These are phyloP conservation scores for Fusarium coicis DNA, from an alignment of 2,329 filamentous ascomycete genomes.

Conservation along the genomic window DNA sequence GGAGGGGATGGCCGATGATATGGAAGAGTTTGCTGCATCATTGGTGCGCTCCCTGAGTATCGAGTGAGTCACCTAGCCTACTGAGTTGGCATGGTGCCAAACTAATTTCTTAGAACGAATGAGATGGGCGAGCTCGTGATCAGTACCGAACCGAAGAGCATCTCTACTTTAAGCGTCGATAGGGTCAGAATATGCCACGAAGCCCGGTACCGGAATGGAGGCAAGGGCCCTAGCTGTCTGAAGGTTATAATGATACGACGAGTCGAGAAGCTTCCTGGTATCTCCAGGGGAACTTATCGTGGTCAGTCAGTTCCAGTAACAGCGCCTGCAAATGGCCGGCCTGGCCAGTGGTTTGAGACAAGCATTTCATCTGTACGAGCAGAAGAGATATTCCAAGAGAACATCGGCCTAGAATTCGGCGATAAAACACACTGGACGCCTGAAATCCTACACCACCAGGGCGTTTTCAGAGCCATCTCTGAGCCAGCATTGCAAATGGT, in stretches of 20 bases:
- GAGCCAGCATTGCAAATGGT: conserved; percentile 46
- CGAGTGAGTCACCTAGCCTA: conserved; percentile 35
- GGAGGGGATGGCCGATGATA: conserved; percentile 19
- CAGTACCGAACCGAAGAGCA: conserved; percentile 11
- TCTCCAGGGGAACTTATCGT: not conserved
- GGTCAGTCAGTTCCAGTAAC: conserved; percentile 18
- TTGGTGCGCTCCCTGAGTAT: conserved; percentile 40
- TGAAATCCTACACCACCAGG: conserved; percentile 35
- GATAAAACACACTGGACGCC: conserved; percentile 41
- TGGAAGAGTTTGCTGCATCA: conserved; percentile 32
- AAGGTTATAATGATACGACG: conserved; percentile 39
- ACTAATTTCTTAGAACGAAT: conserved; percentile 30
- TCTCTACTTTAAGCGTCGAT: conserved; percentile 22
- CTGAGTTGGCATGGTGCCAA: not conserved
- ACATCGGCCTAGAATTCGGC: conserved; percentile 43
- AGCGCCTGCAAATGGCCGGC: conserved; percentile 2
- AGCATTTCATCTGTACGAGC: conserved; percentile 39
- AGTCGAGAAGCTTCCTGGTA: conserved; percentile 11
- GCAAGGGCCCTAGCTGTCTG: conserved; percentile 29
- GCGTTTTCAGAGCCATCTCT: conserved; percentile 43
- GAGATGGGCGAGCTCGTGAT: conserved; percentile 31
- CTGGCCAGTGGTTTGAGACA: conserved; percentile 46
- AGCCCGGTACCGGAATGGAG: conserved; percentile 34
- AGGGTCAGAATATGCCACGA: conserved; percentile 36
- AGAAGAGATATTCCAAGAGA: conserved; percentile 39